Conservation (phyloP, 768 basidiomycete species). For the Coprinellus micaceus region DNA sequence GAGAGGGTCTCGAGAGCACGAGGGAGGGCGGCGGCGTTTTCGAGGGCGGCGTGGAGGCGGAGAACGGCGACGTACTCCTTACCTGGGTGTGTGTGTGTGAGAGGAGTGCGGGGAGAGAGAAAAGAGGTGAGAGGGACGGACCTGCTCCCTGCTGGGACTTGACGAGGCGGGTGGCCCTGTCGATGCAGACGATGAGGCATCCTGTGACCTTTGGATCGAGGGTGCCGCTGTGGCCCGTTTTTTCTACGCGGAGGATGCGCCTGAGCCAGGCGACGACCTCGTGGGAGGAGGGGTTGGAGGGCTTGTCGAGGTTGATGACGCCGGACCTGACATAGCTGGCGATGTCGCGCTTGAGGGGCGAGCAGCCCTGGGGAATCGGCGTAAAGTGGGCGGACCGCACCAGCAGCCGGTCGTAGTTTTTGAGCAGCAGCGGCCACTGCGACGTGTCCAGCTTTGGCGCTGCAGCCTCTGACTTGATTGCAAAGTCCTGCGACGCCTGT, state of each 20-base stretch:
- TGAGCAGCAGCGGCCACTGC: constrained; percentile 94
- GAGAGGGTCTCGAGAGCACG: constrained; percentile 95
- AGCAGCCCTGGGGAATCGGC: constrained; percentile 91
- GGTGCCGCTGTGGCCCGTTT: constrained; percentile 98
- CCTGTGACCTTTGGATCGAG: constrained; percentile 99
- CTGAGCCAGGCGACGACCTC: constrained; percentile 99
- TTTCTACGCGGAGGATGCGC: constrained; percentile 94
- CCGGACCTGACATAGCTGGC: constrained; percentile 92
- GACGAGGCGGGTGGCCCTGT: constrained; percentile 94
- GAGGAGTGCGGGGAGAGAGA: too few species aligned
- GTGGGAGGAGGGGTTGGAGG: constrained; percentile 95
- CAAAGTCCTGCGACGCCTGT: constrained; percentile 70
- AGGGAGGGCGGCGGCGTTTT: constrained; percentile 81
- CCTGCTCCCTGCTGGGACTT: constrained; percentile 99
- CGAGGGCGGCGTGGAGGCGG: constrained; percentile 80
- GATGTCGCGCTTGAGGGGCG: constrained; percentile 93
- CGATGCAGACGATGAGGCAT: constrained; percentile 97
- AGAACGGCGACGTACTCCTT: constrained; percentile 99
- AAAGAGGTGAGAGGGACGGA: constrained; percentile 31
- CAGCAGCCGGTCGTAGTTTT: constrained; percentile 97
- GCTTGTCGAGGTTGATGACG: constrained; percentile 99
- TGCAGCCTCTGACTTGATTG: constrained; percentile 75
- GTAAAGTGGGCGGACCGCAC: constrained; percentile 97
- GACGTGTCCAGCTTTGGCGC: constrained; percentile 88
- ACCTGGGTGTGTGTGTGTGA: constrained; percentile 40